A percentile compares a stretch with the other conserved stretches of the same genome.
These are phyloP conservation scores for Botrytis galanthina DNA, from an alignment of 2,329 filamentous ascomycete species.

Conservation along the genomic window DNA sequence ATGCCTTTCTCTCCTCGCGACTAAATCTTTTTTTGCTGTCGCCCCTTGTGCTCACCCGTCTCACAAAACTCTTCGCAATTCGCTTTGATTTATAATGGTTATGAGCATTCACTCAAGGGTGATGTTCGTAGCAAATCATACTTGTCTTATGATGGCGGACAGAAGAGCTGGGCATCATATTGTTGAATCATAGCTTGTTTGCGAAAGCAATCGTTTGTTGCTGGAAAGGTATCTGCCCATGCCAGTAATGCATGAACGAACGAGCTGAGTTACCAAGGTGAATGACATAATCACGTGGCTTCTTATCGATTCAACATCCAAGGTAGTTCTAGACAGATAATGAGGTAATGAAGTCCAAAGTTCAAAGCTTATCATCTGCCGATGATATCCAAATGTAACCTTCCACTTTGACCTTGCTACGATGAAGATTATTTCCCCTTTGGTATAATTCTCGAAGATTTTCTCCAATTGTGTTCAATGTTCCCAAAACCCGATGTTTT, in stretches of 20 bases:
- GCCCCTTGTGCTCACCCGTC: not conserved
- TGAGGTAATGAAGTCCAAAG: not conserved
- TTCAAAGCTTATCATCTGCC: not conserved
- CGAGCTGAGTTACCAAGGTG: not conserved
- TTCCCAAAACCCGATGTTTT: not conserved
- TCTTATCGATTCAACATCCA: not conserved
- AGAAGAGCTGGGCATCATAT: not conserved
- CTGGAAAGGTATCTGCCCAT: not conserved
- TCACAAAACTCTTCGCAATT: not conserved
- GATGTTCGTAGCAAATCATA: not conserved
- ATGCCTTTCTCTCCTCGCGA: not conserved
- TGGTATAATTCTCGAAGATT: not conserved
- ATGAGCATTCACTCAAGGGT: not conserved
- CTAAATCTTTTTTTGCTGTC: no score
- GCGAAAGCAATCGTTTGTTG: not conserved
- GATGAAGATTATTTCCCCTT: not conserved
- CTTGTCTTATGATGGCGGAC: not conserved
- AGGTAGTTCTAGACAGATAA: not conserved
- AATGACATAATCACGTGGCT: not conserved
- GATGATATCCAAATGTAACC: not conserved
- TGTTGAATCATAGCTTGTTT: not conserved
- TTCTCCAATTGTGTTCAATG: not conserved
- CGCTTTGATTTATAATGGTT: not conserved
- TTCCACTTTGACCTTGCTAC: not conserved
- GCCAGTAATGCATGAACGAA: not conserved